Conservation (phyloP, 768 basidiomycete species). For the Termitomyces sp. region DNA sequence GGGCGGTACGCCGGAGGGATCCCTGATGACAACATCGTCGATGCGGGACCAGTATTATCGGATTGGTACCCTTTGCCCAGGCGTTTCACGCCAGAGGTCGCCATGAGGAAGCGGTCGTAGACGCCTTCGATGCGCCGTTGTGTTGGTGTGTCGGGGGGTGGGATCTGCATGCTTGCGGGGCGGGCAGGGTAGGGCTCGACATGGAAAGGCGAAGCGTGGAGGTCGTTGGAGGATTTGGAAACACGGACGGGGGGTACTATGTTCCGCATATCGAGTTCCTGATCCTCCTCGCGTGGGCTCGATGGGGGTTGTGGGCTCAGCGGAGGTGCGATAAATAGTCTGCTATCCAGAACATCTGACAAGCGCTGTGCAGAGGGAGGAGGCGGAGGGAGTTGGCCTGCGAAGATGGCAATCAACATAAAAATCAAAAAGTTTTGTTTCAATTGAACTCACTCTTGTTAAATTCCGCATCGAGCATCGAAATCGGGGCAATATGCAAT, state of each 20-base stretch:
- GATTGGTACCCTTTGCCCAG: conserved; percentile 82
- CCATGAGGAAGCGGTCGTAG: conserved; percentile 82
- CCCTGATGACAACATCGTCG: conserved; percentile 22
- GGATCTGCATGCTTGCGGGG: conserved; percentile 30
- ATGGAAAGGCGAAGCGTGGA: conserved; percentile 57
- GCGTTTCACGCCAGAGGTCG: conserved; percentile 76
- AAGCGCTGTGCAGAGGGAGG: conserved; percentile 50
- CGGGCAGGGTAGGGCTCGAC: conserved; percentile 61
- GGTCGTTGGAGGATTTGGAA: conserved; percentile 44
- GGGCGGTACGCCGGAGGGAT: conserved; percentile 6
- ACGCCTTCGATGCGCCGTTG: conserved; percentile 65
- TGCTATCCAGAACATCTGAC: conserved; percentile 66
- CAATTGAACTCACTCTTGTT: conserved; percentile 46
- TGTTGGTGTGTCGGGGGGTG: conserved; percentile 50
- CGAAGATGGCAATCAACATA: background rate
- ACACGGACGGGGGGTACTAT: conserved; percentile 22
- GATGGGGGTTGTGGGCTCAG: conserved; percentile 23
- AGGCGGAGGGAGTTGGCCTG: conserved; percentile 35
- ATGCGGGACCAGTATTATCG: conserved; percentile 42
- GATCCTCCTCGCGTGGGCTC: conserved; percentile 31
- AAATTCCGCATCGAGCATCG: conserved; percentile 61
- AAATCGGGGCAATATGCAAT: conserved; percentile 63
- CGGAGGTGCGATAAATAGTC: conserved; percentile 60
- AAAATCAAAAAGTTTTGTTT: background rate
- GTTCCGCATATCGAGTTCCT: conserved; percentile 24